Percentiles rank a stretch among this genome's conserved stretches.
phyloP scores from a whole-genome alignment of 2,329 filamentous ascomycete species.

The Cytospora leucostoma region DNA sequence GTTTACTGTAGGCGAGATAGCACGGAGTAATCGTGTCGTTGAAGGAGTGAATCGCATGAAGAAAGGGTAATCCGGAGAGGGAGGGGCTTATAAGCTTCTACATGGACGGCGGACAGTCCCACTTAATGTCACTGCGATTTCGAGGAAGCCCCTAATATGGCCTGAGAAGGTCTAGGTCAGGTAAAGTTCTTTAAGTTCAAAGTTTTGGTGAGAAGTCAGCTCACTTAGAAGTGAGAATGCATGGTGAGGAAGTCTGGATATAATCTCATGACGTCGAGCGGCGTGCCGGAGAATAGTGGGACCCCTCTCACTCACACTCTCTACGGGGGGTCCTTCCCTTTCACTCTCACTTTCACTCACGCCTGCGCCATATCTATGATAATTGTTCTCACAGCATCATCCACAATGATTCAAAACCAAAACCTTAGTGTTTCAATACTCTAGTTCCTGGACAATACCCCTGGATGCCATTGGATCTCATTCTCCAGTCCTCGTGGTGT shows the following conservation, averaged over 20 bases:
- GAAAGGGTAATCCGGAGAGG: background rate
- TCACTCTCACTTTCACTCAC: no score
- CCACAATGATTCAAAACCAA: no score
- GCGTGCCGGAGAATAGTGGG: background rate
- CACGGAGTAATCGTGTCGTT: conserved; percentile 7
- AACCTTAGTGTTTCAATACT: no score
- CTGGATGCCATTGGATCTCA: no score
- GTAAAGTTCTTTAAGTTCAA: background rate
- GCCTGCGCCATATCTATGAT: no score
- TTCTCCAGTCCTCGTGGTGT: no score
- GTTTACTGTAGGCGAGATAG: conserved; percentile 18
- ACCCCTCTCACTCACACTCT: background rate
- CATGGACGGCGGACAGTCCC: background rate
- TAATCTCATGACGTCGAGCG: conserved; percentile 20
- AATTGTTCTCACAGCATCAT: no score
- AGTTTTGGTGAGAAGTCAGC: background rate
- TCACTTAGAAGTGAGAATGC: background rate
- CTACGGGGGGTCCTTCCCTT: no score
- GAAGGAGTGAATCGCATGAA: conserved; percentile 11
- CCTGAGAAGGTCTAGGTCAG: background rate
- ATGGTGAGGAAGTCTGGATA: background rate
- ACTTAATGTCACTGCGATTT: background rate
- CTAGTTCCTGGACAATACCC: no score
- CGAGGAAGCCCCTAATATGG: background rate
- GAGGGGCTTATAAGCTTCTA: background rate